These are phyloP conservation scores for Stramenopiles sp. DNA, from an alignment of 352 stramenopile genomes.

Conservation along the genomic window DNA sequence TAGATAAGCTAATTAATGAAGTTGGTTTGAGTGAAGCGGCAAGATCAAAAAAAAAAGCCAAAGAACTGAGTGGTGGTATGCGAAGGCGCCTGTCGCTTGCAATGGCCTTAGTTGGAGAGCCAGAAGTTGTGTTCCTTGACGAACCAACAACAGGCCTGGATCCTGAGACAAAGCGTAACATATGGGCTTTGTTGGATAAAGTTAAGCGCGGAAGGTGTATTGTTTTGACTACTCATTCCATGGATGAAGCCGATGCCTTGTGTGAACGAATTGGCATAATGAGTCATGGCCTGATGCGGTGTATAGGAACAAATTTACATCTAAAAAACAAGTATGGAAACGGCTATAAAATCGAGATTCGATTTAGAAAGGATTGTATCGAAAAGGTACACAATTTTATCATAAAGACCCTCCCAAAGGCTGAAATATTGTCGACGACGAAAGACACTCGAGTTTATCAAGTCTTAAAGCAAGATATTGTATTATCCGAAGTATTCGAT, in stretches of 20 bases:
- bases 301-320: slow-evolving; percentile 70
- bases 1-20: slow-evolving; percentile 1
- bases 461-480: not conserved
- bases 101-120: slow-evolving; percentile 58
- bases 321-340: slow-evolving; percentile 60
- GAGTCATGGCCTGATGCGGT: slow-evolving; percentile 78
- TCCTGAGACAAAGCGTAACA: slow-evolving; percentile 55
- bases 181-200: slow-evolving; percentile 45
- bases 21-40: not conserved
- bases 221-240: slow-evolving; percentile 91
- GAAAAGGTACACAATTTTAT: not conserved
- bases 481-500: not conserved
- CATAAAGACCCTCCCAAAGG: not conserved
- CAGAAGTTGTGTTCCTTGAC: slow-evolving; percentile 55
- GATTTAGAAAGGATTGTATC: not conserved
- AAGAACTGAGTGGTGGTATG: slow-evolving; percentile 55
- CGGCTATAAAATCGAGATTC: not conserved
- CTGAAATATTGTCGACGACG: not conserved
- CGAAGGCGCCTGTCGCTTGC: slow-evolving; percentile 77
- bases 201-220: slow-evolving; percentile 40
- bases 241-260: slow-evolving; percentile 44
- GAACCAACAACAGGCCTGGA: slow-evolving; percentile 85
- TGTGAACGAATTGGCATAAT: slow-evolving; percentile 81
- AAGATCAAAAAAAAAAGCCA: slow-evolving; percentile 20
- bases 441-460: not conserved